Base-by-base conservation (phyloP, 1,284 basidiomycete genomes). In the Naganishia sp. region DNA sequence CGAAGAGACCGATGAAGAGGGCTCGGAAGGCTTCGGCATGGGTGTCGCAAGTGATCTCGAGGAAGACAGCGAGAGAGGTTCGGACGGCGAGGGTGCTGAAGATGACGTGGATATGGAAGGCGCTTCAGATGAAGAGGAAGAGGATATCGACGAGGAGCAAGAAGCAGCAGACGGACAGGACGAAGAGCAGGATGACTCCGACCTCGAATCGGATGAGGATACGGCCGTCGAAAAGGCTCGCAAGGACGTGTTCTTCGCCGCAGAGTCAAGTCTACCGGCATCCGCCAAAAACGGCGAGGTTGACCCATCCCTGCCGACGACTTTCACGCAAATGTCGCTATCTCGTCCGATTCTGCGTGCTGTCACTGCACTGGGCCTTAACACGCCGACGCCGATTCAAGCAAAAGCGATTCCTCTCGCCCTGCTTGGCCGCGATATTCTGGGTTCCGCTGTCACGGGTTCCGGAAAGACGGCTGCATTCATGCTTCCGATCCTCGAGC, bases 401-500 rank as follows among this genome's bases (percentile, higher is more conserved):
- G 86, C 90, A 1, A 88, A 90, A 54, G 89, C 94, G 7, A 92
- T 99, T 58, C 94, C 94, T 13, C 87, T 94, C 52, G 94, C 92
- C 31, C 85, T 99, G 17, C 81, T 94, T 18, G 95, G 95, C 62
- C 94, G 96, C 74, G 94, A 98, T 77, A 86, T 98, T 47, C 93
- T 99, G 60, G 95, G 94, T 47, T 90, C 87, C 68, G 94, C 95
- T 21, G 91, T 95, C 13, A 98, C 94, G 11, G 94, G 94, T 70
- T 95, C 92, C 5, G 94, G 94, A 70, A 98, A 98, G 82, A 98
- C 94, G 1, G 94, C 92, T 11, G 94, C 95, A 11, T 98, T 97
- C 81, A 89, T 90, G 76, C 88, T 98, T 68, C 94, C 94, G 47
- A 90, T 96, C 78, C 81, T 98, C 47, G 94, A 98, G 74, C 88